A percentile compares a stretch with the other conserved stretches of the same genome.
Evolutionary conservation across 768 basidiomycete genomes (phyloP).

Genomic region (Boletus pseudo-olivaceus): DNA sequence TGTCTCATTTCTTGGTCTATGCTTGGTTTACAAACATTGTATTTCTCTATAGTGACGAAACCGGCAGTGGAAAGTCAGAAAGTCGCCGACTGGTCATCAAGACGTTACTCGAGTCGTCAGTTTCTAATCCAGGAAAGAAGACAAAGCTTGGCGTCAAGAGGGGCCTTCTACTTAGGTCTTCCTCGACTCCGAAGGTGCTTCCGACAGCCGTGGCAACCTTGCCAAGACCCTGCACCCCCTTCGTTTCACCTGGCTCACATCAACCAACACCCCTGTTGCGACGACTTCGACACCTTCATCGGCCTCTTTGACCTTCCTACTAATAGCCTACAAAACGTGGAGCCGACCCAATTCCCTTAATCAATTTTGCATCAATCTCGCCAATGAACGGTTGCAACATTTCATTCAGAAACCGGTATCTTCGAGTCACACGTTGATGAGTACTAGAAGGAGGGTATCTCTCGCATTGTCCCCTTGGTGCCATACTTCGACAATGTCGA

Average conservation of each 20-base stretch:
- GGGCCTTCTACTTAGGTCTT: too few relatives aligned
- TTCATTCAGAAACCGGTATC: constrained; percentile 70
- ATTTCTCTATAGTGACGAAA: too few relatives aligned
- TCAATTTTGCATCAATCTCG: constrained; percentile 94
- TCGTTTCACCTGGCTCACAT: constrained; percentile 95
- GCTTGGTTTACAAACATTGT: too few relatives aligned
- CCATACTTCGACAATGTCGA: too few relatives aligned
- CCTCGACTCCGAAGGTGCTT: constrained; percentile 81
- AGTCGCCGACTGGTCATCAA: too few relatives aligned
- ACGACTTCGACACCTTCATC: constrained; percentile 52
- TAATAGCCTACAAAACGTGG: constrained; percentile 90
- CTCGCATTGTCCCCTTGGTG: constrained; percentile 12
- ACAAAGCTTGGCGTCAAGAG: too few relatives aligned
- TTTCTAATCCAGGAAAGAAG: too few relatives aligned
- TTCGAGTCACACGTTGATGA: constrained; percentile 85
- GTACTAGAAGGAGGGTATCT: constrained; percentile 79
- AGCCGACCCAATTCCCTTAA: constrained; percentile 89
- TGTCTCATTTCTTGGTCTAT: too few relatives aligned
- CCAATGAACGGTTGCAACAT: constrained; percentile 85
- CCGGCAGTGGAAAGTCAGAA: too few relatives aligned
- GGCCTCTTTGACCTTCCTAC: constrained; percentile 92
- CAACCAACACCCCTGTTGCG: constrained; percentile 81
- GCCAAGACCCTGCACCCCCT: constrained; percentile 91
- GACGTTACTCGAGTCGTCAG: too few relatives aligned
- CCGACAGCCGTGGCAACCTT: constrained; percentile 86